A percentile compares a stretch with the other conserved stretches of the same genome.
Evolutionary conservation across 192 early-diverging fungal genomes (phyloP).

Genomic region (Linnemannia exigua): DNA sequence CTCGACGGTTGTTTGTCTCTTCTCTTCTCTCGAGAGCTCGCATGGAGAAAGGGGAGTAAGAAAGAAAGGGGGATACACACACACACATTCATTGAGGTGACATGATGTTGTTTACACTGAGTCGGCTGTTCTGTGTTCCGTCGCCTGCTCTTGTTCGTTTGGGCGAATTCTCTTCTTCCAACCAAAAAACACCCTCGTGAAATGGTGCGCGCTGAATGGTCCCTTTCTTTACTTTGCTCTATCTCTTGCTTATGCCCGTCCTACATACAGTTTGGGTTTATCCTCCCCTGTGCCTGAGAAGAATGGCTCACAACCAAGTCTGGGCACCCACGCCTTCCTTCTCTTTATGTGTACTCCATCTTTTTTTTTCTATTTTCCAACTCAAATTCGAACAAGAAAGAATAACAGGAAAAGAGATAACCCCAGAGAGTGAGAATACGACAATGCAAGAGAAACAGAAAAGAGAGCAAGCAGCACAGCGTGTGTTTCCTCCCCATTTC

Average conservation of each 20-base stretch:
- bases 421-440: not conserved
- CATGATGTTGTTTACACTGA: not conserved
- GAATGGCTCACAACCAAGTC: constrained; percentile 1
- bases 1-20: not conserved
- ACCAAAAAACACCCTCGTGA: not conserved
- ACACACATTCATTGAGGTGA: not conserved
- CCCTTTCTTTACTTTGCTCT: not conserved
- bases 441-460: not conserved
- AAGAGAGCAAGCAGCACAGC: not conserved
- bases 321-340: not conserved
- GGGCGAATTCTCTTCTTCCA: not conserved
- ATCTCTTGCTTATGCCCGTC: not conserved
- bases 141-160: not conserved
- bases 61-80: not conserved
- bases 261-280: not conserved
- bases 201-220: not conserved
- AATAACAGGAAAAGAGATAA: not conserved
- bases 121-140: constrained; percentile 4
- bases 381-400: not conserved
- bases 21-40: not conserved
- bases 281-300: constrained; percentile 8
- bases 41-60: not conserved
- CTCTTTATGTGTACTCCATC: not conserved
- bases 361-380: not conserved
- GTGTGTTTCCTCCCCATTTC: not conserved